Evolutionary conservation across 495 filamentous ascomycete genomes (phyloP).

Genomic region (Xylaria sp.): DNA sequence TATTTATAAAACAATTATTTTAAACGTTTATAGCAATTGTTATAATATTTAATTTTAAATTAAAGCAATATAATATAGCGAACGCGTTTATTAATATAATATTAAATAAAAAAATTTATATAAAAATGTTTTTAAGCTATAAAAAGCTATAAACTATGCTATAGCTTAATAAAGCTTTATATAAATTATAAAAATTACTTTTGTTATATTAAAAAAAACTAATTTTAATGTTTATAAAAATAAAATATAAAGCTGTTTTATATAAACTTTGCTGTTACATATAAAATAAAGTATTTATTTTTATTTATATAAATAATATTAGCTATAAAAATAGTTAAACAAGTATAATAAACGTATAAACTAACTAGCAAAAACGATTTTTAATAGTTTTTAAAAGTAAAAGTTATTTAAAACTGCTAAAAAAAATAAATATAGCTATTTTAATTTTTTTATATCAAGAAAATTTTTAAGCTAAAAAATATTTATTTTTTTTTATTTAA

Average conservation of each 20-base stretch:
- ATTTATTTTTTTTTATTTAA: too few relatives aligned
- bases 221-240: neutral
- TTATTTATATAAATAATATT: slow-evolving; percentile 16
- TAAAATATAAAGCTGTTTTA: neutral
- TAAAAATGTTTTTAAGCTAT: neutral
- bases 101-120: slow-evolving; percentile 7
- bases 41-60: neutral
- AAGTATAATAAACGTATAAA: neutral
- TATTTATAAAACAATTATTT: neutral
- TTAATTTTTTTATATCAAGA: neutral
- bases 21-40: neutral
- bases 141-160: neutral
- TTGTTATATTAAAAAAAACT: slow-evolving; percentile 8
- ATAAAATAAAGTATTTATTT: neutral
- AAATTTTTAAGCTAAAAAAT: neutral
- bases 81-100: slow-evolving; percentile 7
- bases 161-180: slow-evolving; percentile 3
- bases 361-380: neutral
- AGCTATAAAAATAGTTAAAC: neutral
- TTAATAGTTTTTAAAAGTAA: slow-evolving; percentile 3
- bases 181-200: neutral
- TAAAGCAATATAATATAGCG: too few relatives aligned
- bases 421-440: too few relatives aligned
- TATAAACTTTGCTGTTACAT: slow-evolving; percentile 10
- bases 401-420: neutral